Percentiles rank a stretch among this genome's conserved stretches.
Evolutionary conservation across 768 basidiomycete genomes (phyloP).

Genomic region (Suillus weaverae): DNA sequence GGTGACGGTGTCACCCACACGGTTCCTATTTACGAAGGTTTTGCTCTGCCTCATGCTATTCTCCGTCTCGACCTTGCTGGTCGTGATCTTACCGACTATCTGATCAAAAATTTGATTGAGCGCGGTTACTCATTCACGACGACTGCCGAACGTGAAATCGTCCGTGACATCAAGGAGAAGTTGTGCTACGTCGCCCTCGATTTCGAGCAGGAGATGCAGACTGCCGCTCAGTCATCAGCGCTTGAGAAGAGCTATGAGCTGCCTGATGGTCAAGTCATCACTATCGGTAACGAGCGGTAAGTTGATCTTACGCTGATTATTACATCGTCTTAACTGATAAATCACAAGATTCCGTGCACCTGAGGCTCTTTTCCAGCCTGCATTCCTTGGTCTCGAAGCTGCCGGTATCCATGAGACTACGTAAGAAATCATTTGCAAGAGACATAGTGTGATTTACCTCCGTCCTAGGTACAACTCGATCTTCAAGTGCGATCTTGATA

Average conservation of each 20-base stretch:
- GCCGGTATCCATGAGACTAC: slow-evolving; percentile 83
- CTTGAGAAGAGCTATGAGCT: slow-evolving; percentile 94
- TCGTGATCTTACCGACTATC: slow-evolving; percentile 83
- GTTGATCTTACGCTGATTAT: slow-evolving; percentile 11
- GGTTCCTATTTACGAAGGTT: slow-evolving; percentile 96
- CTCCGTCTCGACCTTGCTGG: slow-evolving; percentile 90
- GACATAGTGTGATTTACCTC: not conserved
- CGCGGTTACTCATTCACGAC: slow-evolving; percentile 97
- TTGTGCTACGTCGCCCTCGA: slow-evolving; percentile 94
- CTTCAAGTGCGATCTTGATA: slow-evolving; percentile 71
- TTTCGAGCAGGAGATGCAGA: slow-evolving; percentile 92
- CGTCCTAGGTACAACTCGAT: slow-evolving; percentile 54
- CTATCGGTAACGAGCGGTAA: slow-evolving; percentile 67
- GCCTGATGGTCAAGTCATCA: slow-evolving; percentile 93
- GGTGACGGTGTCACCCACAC: slow-evolving; percentile 97
- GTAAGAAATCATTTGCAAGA: slow-evolving; percentile 25
- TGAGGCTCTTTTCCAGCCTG: slow-evolving; percentile 59
- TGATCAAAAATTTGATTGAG: slow-evolving; percentile 86
- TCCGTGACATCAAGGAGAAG: slow-evolving; percentile 93
- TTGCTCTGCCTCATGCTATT: slow-evolving; percentile 90
- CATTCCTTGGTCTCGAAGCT: slow-evolving; percentile 69
- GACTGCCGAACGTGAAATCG: slow-evolving; percentile 91
- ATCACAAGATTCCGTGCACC: slow-evolving; percentile 51
- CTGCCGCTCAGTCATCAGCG: slow-evolving; percentile 84
- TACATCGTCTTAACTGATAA: not conserved